Evolutionary conservation across 2,329 filamentous ascomycete species (phyloP).

Genomic region (Graphilbum sp.): DNA sequence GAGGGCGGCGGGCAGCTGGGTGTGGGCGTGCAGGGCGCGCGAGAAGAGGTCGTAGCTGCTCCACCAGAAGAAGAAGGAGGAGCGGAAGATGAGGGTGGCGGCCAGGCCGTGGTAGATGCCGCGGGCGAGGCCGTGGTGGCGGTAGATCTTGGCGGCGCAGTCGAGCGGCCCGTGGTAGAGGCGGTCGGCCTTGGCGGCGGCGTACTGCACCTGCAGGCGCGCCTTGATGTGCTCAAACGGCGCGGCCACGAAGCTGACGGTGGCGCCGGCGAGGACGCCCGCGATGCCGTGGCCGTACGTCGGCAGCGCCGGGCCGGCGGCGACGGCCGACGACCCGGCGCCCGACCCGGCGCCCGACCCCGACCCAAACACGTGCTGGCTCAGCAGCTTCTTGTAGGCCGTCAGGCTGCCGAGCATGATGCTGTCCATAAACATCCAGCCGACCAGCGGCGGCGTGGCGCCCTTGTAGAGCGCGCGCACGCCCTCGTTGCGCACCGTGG

Average conservation of each 20-base stretch:
- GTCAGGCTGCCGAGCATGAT: constrained; percentile 84
- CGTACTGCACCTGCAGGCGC: constrained; percentile 85
- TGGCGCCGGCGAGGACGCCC: constrained; percentile 72
- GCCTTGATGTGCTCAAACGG: constrained; percentile 94
- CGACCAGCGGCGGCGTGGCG: constrained; percentile 76
- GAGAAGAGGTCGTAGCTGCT: constrained; percentile 81
- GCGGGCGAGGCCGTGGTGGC: constrained; percentile 50
- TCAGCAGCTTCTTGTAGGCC: constrained; percentile 71
- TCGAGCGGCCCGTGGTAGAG: constrained; percentile 80
- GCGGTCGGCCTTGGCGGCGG: constrained; percentile 57
- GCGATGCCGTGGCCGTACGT: constrained; percentile 73
- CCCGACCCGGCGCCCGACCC: constrained; percentile 25
- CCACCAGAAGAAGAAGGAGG: constrained; percentile 98
- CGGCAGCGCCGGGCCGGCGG: constrained; percentile 40
- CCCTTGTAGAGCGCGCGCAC: constrained; percentile 83
- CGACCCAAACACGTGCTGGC: constrained; percentile 54
- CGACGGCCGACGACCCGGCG: constrained; percentile 16
- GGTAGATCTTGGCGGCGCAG: constrained; percentile 54
- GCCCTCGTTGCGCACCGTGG: constrained; percentile 77
- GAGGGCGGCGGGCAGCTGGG: constrained; percentile 48
- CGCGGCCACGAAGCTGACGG: constrained; percentile 82
- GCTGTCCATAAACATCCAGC: constrained; percentile 97
- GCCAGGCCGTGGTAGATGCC: constrained; percentile 76
- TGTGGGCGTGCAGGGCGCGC: constrained; percentile 46
- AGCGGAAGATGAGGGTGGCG: constrained; percentile 76